A percentile compares a stretch with the other conserved stretches of the same genome.
These are phyloP conservation scores for Garcia nutans DNA, from an alignment of 345 rosid genomes.

Conservation along the genomic window DNA sequence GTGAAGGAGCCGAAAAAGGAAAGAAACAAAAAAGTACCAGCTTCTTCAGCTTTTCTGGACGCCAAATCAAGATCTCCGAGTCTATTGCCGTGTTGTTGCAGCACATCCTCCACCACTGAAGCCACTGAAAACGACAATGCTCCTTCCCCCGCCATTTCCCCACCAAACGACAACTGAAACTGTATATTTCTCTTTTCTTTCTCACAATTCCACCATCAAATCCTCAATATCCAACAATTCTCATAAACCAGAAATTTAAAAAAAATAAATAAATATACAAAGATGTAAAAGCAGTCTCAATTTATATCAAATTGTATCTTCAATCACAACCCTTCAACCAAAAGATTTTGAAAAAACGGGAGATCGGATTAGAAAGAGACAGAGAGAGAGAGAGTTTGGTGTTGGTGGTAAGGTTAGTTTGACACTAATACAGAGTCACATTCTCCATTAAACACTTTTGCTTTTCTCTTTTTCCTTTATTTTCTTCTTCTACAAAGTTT, in stretches of 20 bases:
- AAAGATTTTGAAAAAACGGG: not conserved
- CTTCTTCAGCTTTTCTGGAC: conserved; percentile 68
- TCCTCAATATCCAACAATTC: not conserved
- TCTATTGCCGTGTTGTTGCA: conserved; percentile 63
- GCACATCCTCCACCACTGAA: conserved; percentile 64
- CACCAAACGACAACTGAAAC: conserved; percentile 6
- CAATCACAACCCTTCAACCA: not conserved
- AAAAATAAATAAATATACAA: not conserved
- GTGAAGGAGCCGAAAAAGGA: not conserved
- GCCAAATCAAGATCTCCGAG: conserved; percentile 53
- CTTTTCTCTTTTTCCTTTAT: conserved; percentile 14
- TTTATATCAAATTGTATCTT: not conserved
- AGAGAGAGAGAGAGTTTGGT: not conserved
- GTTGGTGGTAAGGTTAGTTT: conserved; percentile 19
- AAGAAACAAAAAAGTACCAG: conserved; percentile 38
- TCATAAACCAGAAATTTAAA: not conserved
- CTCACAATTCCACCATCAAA: conserved; percentile 16
- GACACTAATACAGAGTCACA: conserved; percentile 27
- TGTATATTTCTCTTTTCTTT: not conserved
- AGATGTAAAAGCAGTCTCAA: not conserved
- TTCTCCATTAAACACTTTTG: conserved; percentile 33
- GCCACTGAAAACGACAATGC: conserved; percentile 54
- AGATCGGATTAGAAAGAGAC: conserved; percentile 15
- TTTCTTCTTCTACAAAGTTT: conserved; percentile 8
- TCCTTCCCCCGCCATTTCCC: conserved; percentile 43